These are phyloP conservation scores for Penicillium flavigenum DNA, from an alignment of 495 filamentous ascomycete species.

Conservation along the genomic window DNA sequence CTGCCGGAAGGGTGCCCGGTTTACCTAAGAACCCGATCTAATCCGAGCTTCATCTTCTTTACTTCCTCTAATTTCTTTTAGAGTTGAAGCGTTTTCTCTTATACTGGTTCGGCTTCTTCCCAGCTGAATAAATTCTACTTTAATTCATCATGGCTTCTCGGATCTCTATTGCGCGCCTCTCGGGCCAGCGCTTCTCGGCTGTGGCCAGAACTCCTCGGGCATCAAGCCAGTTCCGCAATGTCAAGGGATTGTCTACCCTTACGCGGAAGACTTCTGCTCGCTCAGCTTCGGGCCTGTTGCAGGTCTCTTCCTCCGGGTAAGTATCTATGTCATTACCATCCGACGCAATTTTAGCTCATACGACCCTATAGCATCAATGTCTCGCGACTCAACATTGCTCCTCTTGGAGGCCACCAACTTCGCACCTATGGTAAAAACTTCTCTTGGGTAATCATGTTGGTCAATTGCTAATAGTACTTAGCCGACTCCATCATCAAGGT, in stretches of 20 bases:
- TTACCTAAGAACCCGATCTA: constrained; percentile 11
- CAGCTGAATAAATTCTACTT: background rate
- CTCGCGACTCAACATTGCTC: constrained; percentile 28
- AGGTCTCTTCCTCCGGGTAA: constrained; percentile 32
- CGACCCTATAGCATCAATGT: constrained; percentile 27
- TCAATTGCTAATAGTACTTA: constrained; percentile 23
- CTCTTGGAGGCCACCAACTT: constrained; percentile 37
- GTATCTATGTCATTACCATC: background rate
- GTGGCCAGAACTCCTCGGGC: constrained; percentile 31
- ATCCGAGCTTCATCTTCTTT: constrained; percentile 14
- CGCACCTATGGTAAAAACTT: constrained; percentile 39
- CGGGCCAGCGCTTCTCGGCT: constrained; percentile 35
- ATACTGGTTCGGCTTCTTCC: background rate
- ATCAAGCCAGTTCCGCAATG: constrained; percentile 25
- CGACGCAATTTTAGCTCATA: constrained; percentile 15
- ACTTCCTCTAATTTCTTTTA: constrained; percentile 11
- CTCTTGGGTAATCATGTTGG: background rate
- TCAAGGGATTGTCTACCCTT: constrained; percentile 29
- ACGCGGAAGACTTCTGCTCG: constrained; percentile 23
- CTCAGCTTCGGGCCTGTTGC: constrained; percentile 32
- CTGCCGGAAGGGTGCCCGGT: constrained; percentile 23
- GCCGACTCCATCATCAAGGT: constrained; percentile 89
- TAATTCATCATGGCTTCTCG: constrained; percentile 42
- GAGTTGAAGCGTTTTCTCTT: constrained; percentile 9
- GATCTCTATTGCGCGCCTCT: constrained; percentile 40